phyloP scores from a whole-genome alignment of 208 protist species.

The Angomonas deanei region DNA sequence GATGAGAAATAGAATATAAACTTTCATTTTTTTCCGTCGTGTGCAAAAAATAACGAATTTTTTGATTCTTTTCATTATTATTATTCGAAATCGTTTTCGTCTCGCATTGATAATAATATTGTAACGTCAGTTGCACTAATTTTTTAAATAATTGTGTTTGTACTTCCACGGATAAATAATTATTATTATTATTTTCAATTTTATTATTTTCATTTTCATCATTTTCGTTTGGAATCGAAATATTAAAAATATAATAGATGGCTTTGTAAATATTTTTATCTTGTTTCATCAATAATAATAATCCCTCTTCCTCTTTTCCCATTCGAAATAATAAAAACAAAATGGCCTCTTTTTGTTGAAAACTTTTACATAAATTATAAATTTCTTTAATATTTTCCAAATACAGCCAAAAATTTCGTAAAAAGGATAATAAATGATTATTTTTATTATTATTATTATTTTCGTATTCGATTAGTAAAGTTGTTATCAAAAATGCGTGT shows the following conservation, averaged over 20 bases:
- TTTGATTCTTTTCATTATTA: background rate
- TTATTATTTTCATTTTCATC: background rate
- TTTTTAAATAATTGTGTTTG: background rate
- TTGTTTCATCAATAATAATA: constrained; percentile 58
- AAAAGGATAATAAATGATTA: constrained; percentile 43
- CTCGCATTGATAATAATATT: background rate
- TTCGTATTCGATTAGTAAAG: constrained; percentile 73
- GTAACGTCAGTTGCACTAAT: background rate
- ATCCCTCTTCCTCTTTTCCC: constrained; percentile 72
- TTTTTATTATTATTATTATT: background rate
- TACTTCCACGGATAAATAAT: background rate
- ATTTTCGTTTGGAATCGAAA: background rate
- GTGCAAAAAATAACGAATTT: background rate
- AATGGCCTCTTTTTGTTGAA: constrained; percentile 55
- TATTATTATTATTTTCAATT: constrained; percentile 1
- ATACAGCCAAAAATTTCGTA: constrained; percentile 53
- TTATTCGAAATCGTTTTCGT: background rate
- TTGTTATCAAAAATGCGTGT: constrained; percentile 34
- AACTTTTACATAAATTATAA: constrained; percentile 61
- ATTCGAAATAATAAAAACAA: constrained; percentile 70
- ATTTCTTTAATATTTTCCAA: constrained; percentile 56
- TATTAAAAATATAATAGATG: constrained; percentile 25
- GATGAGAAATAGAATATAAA: background rate
- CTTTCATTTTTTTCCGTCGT: background rate
- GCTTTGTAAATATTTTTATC: constrained; percentile 47